Percentiles rank a stretch among this genome's conserved stretches.
Evolutionary conservation across 2,329 filamentous ascomycete genomes (phyloP).

Genomic region (Verticillium dahliae): DNA sequence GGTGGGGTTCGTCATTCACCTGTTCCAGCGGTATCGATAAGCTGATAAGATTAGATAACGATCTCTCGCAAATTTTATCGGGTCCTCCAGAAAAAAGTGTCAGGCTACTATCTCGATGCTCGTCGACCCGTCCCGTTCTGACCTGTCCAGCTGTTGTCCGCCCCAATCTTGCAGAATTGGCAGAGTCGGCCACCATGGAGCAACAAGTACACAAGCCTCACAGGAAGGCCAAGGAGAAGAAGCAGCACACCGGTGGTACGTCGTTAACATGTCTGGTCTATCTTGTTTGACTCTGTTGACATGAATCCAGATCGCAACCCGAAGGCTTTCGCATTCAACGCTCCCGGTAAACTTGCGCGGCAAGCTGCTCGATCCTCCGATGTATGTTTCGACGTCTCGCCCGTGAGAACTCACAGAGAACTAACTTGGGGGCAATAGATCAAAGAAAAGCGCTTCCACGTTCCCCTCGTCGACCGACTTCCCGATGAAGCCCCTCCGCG

Average conservation of each 20-base stretch:
- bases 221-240: conserved; percentile 83
- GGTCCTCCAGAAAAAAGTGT: conserved; percentile 1
- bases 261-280: conserved; percentile 3
- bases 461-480: conserved; percentile 90
- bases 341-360: conserved; percentile 73
- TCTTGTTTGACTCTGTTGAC: conserved; percentile 11
- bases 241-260: conserved; percentile 55
- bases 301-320: conserved; percentile 61
- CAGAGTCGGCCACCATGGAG: conserved; percentile 54
- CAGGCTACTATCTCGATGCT: neutral
- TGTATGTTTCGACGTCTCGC: conserved; percentile 32
- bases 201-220: conserved; percentile 81
- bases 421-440: conserved; percentile 43
- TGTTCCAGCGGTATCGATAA: neutral
- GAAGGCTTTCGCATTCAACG: conserved; percentile 82
- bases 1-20: neutral
- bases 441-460: conserved; percentile 93
- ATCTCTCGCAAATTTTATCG: conserved; percentile 1
- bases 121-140: neutral
- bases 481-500: conserved; percentile 93
- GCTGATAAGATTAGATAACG: conserved; percentile 2
- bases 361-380: conserved; percentile 68
- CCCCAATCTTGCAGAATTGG: neutral
- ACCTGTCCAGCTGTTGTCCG: neutral
- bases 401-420: neutral